Base-by-base conservation (phyloP, 2,329 filamentous ascomycete genomes). In the Neonectria neomacrospora region DNA sequence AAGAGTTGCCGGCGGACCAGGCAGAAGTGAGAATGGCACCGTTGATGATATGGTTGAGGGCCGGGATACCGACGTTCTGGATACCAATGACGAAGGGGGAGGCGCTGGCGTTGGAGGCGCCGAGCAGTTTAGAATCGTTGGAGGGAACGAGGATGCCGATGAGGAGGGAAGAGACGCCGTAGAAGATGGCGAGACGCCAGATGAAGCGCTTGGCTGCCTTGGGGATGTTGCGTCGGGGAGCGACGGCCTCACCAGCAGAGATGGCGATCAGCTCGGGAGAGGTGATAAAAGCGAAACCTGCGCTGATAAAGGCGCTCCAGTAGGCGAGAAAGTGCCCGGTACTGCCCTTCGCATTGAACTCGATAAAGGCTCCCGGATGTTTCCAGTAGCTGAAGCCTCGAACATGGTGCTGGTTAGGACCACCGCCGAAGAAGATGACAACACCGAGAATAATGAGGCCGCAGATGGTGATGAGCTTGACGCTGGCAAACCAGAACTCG, bases 61-160 rank as follows among this genome's bases (percentile, higher is more conserved):
- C 85, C 1, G 80, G 78, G 69, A 94, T 92, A 4, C 86, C 83
- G 10, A 90, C 83, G n/a, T 85, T 81, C 71, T 88, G 83, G 78
- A 93, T 92, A 22, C 90, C 90, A 63, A 89, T 85, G 39, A 89
- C 87, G 75, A 89, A 88, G 0, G 89, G 89, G 22, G 85, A 89
- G 2, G 85, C 85, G 6, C 81, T 83, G n/a, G 86, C 73, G 70
- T 85, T 81, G 67, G 89, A 88, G 52, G 82, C 84, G 34, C 79
- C 80, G 3, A 88, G 83, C 66, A 95, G 83, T 8, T 83, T 82
- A 0, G 79, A 67, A 69, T 94, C 87, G 68, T 92, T 83, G 73
- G 88, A 91, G 2, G 93, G 83, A 7, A 88, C 86, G 58, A 90
- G 80, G 70, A 87, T 82, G 55, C 88, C 88, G 47, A 90, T 85